A percentile compares a stretch with the other conserved stretches of the same genome.
These are phyloP conservation scores for Capillidium rhysosporum DNA, from an alignment of 371 early-diverging fungal genomes.

Conservation along the genomic window DNA sequence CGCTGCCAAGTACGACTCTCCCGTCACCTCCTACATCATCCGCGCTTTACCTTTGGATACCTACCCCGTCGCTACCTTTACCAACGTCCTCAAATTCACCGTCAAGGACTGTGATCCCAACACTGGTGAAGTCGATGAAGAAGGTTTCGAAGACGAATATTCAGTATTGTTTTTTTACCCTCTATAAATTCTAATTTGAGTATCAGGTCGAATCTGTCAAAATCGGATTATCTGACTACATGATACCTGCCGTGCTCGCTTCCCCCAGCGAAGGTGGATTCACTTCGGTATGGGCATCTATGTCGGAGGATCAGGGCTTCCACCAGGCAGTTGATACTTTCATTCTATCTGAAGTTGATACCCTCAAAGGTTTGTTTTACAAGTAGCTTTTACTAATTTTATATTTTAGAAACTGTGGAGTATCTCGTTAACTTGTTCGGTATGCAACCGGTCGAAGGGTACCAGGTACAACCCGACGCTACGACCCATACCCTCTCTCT, in stretches of 20 bases:
- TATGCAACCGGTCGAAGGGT: conserved; percentile 62
- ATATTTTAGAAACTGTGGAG: conserved; percentile 30
- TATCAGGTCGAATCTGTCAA: conserved; percentile 67
- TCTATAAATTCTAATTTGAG: not conserved
- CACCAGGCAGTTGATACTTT: conserved; percentile 67
- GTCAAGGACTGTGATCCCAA: conserved; percentile 90
- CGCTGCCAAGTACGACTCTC: conserved; percentile 52
- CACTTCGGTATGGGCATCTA: conserved; percentile 49
- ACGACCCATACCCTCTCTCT: conserved; percentile 70
- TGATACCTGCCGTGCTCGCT: conserved; percentile 60
- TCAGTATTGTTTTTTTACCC: conserved; percentile 16
- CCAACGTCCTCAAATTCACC: conserved; percentile 70
- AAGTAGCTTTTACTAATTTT: not conserved
- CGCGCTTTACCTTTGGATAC: conserved; percentile 35
- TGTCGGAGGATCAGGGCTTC: conserved; percentile 26
- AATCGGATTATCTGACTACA: conserved; percentile 65
- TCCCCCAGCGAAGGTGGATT: conserved; percentile 24
- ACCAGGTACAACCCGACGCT: conserved; percentile 41
- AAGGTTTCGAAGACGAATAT: conserved; percentile 92
- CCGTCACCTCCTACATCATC: conserved; percentile 68
- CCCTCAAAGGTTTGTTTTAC: conserved; percentile 27
- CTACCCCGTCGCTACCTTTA: conserved; percentile 26
- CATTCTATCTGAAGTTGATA: conserved; percentile 49
- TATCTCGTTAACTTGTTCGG: conserved; percentile 56
- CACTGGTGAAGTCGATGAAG: conserved; percentile 72